Evolutionary conservation across 2,329 filamentous ascomycete species (phyloP).

Genomic region (Ascochyta lentis): DNA sequence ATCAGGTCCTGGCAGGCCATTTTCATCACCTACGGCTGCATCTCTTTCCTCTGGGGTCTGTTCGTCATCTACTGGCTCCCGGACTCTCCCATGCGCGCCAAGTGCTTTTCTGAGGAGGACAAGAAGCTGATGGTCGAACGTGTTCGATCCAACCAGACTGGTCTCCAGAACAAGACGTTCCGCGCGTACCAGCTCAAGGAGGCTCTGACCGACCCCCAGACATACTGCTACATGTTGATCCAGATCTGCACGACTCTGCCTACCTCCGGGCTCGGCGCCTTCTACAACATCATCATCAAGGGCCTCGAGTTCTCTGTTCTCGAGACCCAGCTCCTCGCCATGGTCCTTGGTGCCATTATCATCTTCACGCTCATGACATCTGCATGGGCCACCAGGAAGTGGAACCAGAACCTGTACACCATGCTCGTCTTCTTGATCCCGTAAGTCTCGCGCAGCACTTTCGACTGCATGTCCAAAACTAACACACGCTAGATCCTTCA

Average conservation of each 20-base stretch:
- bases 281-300: conserved; percentile 77
- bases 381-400: conserved; percentile 72
- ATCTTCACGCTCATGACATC: conserved; percentile 72
- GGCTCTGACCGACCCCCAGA: conserved; percentile 69
- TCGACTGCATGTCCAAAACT: neutral
- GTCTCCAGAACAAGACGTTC: conserved; percentile 58
- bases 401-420: conserved; percentile 69
- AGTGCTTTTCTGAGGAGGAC: conserved; percentile 71
- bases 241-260: conserved; percentile 75
- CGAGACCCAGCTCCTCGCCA: conserved; percentile 75
- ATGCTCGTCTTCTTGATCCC: conserved; percentile 73
- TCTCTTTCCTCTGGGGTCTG: conserved; percentile 68
- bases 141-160: conserved; percentile 55
- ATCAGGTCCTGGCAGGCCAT: conserved; percentile 73
- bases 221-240: conserved; percentile 63
- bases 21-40: conserved; percentile 69
- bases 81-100: conserved; percentile 74
- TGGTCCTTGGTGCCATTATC: conserved; percentile 77
- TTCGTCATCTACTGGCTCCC: conserved; percentile 56
- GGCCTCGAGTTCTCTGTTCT: conserved; percentile 69
- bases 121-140: conserved; percentile 63
- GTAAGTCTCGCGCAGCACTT: conserved; percentile 50
- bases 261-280: conserved; percentile 74
- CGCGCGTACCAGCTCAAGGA: conserved; percentile 62
- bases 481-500: conserved; percentile 62